Percentiles rank a stretch among this genome's conserved stretches.
Conservation (phyloP, 495 filamentous ascomycete species). For the Lasiosphaeris hirsuta region DNA sequence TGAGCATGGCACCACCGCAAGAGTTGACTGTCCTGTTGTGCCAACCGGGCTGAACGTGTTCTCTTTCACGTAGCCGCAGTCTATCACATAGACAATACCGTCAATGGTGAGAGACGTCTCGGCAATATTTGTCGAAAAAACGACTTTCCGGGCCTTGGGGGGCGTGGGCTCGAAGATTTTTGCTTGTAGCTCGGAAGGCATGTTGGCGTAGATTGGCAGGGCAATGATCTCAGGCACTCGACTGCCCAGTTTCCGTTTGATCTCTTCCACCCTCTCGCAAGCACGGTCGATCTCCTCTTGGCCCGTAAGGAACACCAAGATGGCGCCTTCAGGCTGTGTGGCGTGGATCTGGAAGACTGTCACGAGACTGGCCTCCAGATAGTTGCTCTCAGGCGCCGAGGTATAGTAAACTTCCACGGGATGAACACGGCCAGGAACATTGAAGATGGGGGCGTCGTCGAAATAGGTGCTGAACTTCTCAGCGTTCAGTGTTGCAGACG, state of each 20-base stretch:
- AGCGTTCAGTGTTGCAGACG: constrained; percentile 92
- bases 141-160: constrained; percentile 74
- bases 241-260: constrained; percentile 72
- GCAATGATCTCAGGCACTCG: constrained; percentile 84
- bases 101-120: constrained; percentile 88
- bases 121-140: constrained; percentile 86
- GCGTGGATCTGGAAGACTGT: constrained; percentile 97
- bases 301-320: constrained; percentile 85
- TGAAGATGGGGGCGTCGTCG: constrained; percentile 93
- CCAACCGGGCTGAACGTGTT: constrained; percentile 80
- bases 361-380: constrained; percentile 84
- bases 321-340: constrained; percentile 80
- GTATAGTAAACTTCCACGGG: constrained; percentile 94
- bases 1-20: constrained; percentile 89
- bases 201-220: constrained; percentile 84
- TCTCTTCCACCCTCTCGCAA: constrained; percentile 76
- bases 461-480: constrained; percentile 92
- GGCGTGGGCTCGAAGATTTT: constrained; percentile 92
- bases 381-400: constrained; percentile 89
- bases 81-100: constrained; percentile 88
- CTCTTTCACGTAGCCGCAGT: constrained; percentile 91
- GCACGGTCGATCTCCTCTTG: constrained; percentile 89
- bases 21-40: constrained; percentile 83
- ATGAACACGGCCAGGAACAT: constrained; percentile 87
- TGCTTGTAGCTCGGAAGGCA: constrained; percentile 78